phyloP scores from a whole-genome alignment of 2,329 filamentous ascomycete species.

The Sphaerulina populicola region DNA sequence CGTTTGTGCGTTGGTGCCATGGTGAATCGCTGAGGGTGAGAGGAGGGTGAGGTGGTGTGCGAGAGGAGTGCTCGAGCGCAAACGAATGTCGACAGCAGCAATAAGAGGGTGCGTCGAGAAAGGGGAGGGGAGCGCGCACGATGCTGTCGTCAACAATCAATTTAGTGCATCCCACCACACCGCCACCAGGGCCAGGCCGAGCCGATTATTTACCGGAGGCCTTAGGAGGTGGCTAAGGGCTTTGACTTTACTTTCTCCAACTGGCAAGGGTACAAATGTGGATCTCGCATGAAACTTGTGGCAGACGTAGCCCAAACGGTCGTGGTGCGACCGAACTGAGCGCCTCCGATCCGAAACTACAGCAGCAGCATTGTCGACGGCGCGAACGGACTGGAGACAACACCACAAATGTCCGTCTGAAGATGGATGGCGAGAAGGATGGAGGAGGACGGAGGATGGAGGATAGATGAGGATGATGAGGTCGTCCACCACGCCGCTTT shows the following conservation, averaged over 20 bases:
- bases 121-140: constrained; percentile 1
- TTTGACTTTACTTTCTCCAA: constrained; percentile 6
- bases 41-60: background rate
- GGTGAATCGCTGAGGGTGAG: background rate
- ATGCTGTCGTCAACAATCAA: constrained; percentile 1
- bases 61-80: background rate
- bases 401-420: too few species aligned
- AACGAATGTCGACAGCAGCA: background rate
- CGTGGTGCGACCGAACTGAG: background rate
- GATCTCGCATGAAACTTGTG: background rate
- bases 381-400: too few species aligned
- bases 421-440: too few species aligned
- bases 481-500: background rate
- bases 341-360: background rate
- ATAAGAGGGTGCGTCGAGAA: background rate
- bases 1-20: constrained; percentile 24
- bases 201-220: constrained; percentile 4
- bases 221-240: too few species aligned
- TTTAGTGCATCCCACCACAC: constrained; percentile 8
- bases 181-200: constrained; percentile 2
- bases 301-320: background rate
- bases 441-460: too few species aligned
- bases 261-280: background rate
- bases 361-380: background rate
- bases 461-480: too few species aligned